Conservation (phyloP, 768 basidiomycete species). For the Pleurotus tuoliensis region DNA sequence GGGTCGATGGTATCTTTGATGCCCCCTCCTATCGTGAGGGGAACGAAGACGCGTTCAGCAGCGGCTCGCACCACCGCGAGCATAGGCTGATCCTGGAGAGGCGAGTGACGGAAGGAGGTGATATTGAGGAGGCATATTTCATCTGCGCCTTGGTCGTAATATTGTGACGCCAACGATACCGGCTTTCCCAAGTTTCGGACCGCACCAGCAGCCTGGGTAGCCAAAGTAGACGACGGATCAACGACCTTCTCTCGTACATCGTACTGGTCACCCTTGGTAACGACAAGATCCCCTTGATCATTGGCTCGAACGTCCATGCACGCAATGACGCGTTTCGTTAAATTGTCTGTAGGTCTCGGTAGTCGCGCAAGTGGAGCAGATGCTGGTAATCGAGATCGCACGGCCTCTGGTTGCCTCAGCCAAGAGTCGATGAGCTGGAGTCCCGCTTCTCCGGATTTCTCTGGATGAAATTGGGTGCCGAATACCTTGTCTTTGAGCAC, state of each 20-base stretch:
- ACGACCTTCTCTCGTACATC: conserved; percentile 83
- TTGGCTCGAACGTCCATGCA: conserved; percentile 98
- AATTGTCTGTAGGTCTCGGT: conserved; percentile 51
- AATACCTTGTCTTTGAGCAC: conserved; percentile 84
- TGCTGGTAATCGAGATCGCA: conserved; percentile 27
- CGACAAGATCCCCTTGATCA: conserved; percentile 93
- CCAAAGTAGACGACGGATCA: conserved; percentile 15
- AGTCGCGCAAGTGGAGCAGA: conserved; percentile 31
- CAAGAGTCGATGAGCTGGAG: conserved; percentile 76
- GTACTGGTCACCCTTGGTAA: conserved; percentile 99
- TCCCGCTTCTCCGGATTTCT: conserved; percentile 91
- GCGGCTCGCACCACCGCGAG: conserved; percentile 89
- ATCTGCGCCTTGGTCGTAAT: conserved; percentile 88
- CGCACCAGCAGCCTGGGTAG: conserved; percentile 53
- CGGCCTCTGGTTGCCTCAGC: conserved; percentile 56
- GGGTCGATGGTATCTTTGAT: conserved; percentile 96
- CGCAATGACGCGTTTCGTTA: conserved; percentile 93
- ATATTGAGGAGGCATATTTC: conserved; percentile 98
- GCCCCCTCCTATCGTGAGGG: conserved; percentile 97
- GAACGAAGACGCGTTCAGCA: conserved; percentile 89
- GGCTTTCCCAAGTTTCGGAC: conserved; percentile 99
- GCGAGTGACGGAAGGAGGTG: conserved; percentile 97
- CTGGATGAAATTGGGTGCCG: conserved; percentile 95
- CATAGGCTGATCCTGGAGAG: conserved; percentile 97
- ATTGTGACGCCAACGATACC: conserved; percentile 82